Percentiles rank a stretch among this genome's conserved stretches.
These are phyloP conservation scores for Oryza officinalis DNA, from an alignment of 176 grass and related monocot genomes.

Conservation along the genomic window DNA sequence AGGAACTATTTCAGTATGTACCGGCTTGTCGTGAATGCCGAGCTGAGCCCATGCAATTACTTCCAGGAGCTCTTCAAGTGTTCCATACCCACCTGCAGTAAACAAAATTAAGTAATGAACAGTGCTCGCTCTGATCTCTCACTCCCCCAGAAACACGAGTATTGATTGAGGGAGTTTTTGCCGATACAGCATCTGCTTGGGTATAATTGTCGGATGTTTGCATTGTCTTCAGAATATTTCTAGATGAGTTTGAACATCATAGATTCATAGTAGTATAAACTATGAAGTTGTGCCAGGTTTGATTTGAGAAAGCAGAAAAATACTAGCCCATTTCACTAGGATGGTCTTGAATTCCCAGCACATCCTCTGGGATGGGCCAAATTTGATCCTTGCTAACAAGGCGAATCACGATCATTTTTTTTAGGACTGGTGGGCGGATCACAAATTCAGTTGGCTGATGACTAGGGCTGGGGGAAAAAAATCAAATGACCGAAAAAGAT, in stretches of 20 bases:
- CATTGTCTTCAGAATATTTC: not conserved
- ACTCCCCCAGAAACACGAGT: not conserved
- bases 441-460: too few relatives aligned
- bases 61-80: conserved; percentile 75
- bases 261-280: not conserved
- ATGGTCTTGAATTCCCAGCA: too few relatives aligned
- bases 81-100: conserved; percentile 68
- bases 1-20: not conserved
- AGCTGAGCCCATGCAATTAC: conserved; percentile 75
- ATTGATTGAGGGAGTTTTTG: not conserved
- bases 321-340: not conserved
- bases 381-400: too few relatives aligned
- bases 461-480: not conserved
- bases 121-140: not conserved
- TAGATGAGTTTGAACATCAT: not conserved
- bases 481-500: not conserved
- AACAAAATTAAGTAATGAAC: not conserved
- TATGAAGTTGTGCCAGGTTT: not conserved
- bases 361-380: not conserved
- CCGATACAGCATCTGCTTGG: not conserved
- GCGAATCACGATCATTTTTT: too few relatives aligned
- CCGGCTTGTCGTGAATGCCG: conserved; percentile 77
- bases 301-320: not conserved
- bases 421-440: too few relatives aligned
- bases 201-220: not conserved